Percentiles rank a stretch among this genome's conserved stretches.
Conservation (phyloP, 1,284 basidiomycete genomes). For the Fomitiporia mediterranea region DNA sequence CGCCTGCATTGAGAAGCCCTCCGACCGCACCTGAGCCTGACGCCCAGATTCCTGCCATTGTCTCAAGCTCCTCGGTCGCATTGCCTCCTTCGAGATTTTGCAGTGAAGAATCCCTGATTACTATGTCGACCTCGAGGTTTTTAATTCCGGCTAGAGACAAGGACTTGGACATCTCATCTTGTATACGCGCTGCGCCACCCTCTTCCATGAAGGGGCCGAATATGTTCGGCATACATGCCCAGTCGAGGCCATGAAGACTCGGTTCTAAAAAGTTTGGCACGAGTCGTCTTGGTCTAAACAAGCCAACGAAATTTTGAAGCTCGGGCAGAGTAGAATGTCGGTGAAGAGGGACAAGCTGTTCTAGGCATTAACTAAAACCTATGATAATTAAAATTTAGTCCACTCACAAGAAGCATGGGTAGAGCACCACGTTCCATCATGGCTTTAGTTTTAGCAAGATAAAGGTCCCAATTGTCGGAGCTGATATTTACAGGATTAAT, state of each 20-base stretch:
- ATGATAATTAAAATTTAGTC: neutral
- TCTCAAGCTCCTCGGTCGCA: neutral
- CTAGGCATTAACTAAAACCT: neutral
- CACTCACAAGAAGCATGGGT: constrained; percentile 55
- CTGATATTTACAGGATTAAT: constrained; percentile 73
- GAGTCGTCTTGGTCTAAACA: constrained; percentile 72
- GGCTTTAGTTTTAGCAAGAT: constrained; percentile 44
- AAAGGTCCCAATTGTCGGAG: constrained; percentile 53
- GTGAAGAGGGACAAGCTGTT: constrained; percentile 76
- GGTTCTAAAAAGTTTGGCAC: constrained; percentile 79
- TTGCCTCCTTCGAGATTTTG: constrained; percentile 15
- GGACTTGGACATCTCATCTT: constrained; percentile 5
- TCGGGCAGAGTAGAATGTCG: constrained; percentile 87
- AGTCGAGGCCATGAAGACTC: constrained; percentile 58
- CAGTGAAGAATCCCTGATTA: constrained; percentile 10
- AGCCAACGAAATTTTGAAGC: constrained; percentile 68
- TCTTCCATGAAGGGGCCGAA: constrained; percentile 38
- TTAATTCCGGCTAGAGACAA: neutral
- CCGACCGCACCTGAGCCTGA: constrained; percentile 3
- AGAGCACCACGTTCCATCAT: constrained; percentile 41
- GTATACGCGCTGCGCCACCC: constrained; percentile 16
- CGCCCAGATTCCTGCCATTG: constrained; percentile 8
- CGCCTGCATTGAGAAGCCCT: constrained; percentile 3
- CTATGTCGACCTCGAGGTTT: constrained; percentile 5
- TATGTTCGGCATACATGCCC: constrained; percentile 60